These are phyloP conservation scores for Aspergillus homomorphus DNA, from an alignment of 495 filamentous ascomycete genomes.

Conservation along the genomic window DNA sequence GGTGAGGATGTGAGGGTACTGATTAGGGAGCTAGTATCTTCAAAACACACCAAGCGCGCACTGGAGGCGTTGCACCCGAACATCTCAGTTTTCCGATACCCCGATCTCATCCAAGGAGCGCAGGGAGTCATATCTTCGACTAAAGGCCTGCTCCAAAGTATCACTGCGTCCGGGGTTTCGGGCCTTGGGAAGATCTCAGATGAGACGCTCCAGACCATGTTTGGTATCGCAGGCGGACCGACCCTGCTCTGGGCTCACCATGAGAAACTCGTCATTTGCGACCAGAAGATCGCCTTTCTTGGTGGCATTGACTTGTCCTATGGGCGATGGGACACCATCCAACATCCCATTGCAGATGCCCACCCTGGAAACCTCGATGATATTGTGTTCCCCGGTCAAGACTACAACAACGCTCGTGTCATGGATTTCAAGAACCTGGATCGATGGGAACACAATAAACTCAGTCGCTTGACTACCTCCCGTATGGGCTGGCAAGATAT, in stretches of 20 bases:
- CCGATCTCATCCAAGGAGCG: constrained; percentile 78
- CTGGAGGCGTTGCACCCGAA: constrained; percentile 79
- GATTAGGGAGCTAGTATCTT: no score
- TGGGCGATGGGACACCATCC: constrained; percentile 61
- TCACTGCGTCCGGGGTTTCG: constrained; percentile 48
- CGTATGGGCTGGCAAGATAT: constrained; percentile 96
- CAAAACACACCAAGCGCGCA: constrained; percentile 77
- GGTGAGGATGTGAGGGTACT: constrained; percentile 10
- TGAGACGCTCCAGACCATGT: constrained; percentile 69
- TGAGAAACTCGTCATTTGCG: constrained; percentile 85
- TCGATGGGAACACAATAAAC: constrained; percentile 81
- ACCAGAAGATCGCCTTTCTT: constrained; percentile 83
- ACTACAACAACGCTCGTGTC: constrained; percentile 89
- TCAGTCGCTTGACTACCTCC: constrained; percentile 74
- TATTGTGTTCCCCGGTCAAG: constrained; percentile 84
- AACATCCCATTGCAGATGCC: constrained; percentile 81
- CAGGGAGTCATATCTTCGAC: constrained; percentile 52
- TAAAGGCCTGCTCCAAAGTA: constrained; percentile 49
- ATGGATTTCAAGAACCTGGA: constrained; percentile 84
- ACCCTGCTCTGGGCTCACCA: constrained; percentile 95
- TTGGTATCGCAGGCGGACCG: constrained; percentile 74
- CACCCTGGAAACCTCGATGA: constrained; percentile 72
- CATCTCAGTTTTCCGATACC: constrained; percentile 88
- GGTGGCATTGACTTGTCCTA: constrained; percentile 64
- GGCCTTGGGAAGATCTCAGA: constrained; percentile 51